A percentile compares a stretch with the other conserved stretches of the same genome.
These are phyloP conservation scores for Suhomyces tanzawaensis DNA, from an alignment of 805 yeast genomes.

Conservation along the genomic window DNA sequence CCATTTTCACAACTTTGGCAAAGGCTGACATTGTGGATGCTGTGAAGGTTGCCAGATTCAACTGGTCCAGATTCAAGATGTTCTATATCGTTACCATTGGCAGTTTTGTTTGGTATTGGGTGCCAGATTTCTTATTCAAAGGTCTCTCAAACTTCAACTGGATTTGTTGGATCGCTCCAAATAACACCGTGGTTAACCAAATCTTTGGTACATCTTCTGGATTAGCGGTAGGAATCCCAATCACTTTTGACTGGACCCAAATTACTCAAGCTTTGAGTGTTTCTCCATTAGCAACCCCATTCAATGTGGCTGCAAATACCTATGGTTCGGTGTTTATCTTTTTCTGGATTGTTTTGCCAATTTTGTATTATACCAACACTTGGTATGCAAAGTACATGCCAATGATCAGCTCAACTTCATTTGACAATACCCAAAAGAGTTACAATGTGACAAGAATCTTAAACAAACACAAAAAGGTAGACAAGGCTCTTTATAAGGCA, in stretches of 20 bases:
- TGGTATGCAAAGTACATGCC: slow-evolving; percentile 24
- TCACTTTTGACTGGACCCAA: slow-evolving; percentile 31
- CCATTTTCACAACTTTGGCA: slow-evolving; percentile 18
- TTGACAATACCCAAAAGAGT: slow-evolving; percentile 16
- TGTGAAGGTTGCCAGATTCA: slow-evolving; percentile 11
- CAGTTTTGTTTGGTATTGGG: slow-evolving; percentile 28
- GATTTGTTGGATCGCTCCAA: slow-evolving; percentile 31
- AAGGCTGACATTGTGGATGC: slow-evolving; percentile 9
- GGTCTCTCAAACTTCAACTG: slow-evolving; percentile 28
- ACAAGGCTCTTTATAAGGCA: slow-evolving; percentile 14
- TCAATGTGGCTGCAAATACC: slow-evolving; percentile 16
- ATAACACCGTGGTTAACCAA: slow-evolving; percentile 21
- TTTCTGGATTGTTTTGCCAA: slow-evolving; percentile 15
- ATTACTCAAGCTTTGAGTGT: slow-evolving; percentile 17
- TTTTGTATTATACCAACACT: slow-evolving; percentile 19
- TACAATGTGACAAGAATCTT: slow-evolving; percentile 19
- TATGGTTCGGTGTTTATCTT: slow-evolving; percentile 16
- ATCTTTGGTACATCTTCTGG: slow-evolving; percentile 27
- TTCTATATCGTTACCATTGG: slow-evolving; percentile 13
- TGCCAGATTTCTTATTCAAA: slow-evolving; percentile 26
- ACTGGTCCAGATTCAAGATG: slow-evolving; percentile 19
- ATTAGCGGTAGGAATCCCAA: slow-evolving; percentile 27
- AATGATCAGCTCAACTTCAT: slow-evolving; percentile 18
- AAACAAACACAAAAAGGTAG: slow-evolving; percentile 12
- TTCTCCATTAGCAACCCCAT: slow-evolving; percentile 19